Evolutionary conservation across 805 yeast species (phyloP).

Genomic region (Komagataella ulmi): DNA sequence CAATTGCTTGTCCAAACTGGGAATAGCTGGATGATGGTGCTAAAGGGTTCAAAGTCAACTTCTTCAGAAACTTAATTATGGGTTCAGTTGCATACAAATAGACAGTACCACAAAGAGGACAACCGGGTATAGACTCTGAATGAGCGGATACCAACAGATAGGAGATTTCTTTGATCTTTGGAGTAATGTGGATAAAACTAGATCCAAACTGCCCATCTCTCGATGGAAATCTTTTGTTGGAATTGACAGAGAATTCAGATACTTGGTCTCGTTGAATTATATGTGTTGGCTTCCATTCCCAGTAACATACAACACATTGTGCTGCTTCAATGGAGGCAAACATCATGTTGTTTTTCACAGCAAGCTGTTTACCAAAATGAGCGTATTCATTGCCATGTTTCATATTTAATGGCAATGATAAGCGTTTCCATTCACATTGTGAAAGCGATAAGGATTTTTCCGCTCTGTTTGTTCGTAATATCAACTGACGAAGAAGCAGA

Average conservation of each 20-base stretch:
- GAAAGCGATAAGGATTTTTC: conserved; percentile 1
- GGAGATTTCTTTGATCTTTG: conserved; percentile 5
- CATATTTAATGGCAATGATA: conserved; percentile 9
- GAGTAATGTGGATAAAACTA: conserved; percentile 11
- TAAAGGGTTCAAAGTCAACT: conserved; percentile 1
- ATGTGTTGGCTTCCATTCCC: conserved; percentile 2
- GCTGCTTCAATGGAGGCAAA: conserved; percentile 24
- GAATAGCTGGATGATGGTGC: conserved; percentile 7
- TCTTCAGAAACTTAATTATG: not conserved
- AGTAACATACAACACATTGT: conserved; percentile 22
- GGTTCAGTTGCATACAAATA: conserved; percentile 10
- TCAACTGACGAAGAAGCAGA: not conserved
- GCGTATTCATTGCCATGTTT: conserved; percentile 18
- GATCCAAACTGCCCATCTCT: conserved; percentile 15
- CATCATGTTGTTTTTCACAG: conserved; percentile 11
- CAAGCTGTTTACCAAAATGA: conserved; percentile 25
- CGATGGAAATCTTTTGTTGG: conserved; percentile 8
- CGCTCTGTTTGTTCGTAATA: not conserved
- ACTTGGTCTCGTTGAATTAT: not conserved
- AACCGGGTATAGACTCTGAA: conserved; percentile 12
- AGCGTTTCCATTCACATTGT: conserved; percentile 3
- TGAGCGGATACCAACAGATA: conserved; percentile 19
- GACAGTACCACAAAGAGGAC: conserved; percentile 27
- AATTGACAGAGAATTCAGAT: not conserved
- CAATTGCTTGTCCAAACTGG: conserved; percentile 10